Base-by-base conservation (phyloP, 2,329 filamentous ascomycete species). In the Thermochaetoides dissita region DNA sequence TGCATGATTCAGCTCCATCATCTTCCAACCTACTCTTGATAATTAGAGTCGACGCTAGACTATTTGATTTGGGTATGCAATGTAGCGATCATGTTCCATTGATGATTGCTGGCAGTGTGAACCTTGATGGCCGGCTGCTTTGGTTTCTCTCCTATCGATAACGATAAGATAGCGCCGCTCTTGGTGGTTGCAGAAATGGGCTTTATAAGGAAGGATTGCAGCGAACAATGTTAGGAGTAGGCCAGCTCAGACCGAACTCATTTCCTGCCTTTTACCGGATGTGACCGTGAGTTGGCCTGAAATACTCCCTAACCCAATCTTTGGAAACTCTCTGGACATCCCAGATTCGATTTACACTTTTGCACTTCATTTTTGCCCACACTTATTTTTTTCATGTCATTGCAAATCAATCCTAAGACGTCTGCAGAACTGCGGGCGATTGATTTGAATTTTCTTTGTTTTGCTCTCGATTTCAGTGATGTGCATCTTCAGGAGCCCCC, bases 241-340 rank as follows among this genome's bases (percentile, higher is more conserved):
- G 52, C 51, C 51, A 40, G 46, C 52, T 52, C 52, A 54, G 44
- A 49, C 47, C 52, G 52, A 51, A 54, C 52, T 54, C 52, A 54
- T 54, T 49, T 53, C 52, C 51, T 54, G 52, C 51, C 52, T 54
- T 54, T 54, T 54, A 54, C 52, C 52, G 51, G 52, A 54, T 54
- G 52, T 54, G 52, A 54, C 52, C 52, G 52, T 54, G 52, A 50
- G 52, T 54, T 53, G 52, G 52, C 52, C 47, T 48, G 43, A 52
- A 47, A 54, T 49, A 53, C 52, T 54, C 52, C 52, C 51, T 51
- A 51, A 41, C 34, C 33, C 38, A 54, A 54, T 54, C 52, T 54
- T 54, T 54, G 52, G 52, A 52, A 53, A 41, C 47, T 31, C 34
- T 52, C 50, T 52, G 50, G 51, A 39, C 43, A 24, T 37, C 41